A percentile compares a stretch with the other conserved stretches of the same genome.
These are phyloP conservation scores for Tetrahymena thermophila DNA, from an alignment of 73 alveolate genomes.

Conservation along the genomic window DNA sequence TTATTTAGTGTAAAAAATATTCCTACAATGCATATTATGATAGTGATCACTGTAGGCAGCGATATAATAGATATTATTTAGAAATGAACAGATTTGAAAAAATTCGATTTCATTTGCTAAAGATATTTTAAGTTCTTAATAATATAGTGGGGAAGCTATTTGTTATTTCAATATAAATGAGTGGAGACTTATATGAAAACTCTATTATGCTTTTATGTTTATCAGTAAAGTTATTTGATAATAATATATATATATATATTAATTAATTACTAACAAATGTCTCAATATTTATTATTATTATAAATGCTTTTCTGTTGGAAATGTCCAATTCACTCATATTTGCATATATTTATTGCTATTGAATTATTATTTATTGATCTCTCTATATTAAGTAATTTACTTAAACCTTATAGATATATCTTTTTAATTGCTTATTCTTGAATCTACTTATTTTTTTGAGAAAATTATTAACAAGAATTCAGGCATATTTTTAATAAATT, in stretches of 20 bases:
- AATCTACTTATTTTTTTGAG: not conserved
- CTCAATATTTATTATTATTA: not conserved
- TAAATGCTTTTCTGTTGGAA: not conserved
- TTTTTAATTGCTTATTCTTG: too few relatives aligned
- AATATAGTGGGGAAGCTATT: not conserved
- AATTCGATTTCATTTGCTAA: not conserved
- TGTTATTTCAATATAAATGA: too few relatives aligned
- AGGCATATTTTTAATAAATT: too few relatives aligned
- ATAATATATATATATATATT: too few relatives aligned
- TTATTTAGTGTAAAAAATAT: not conserved
- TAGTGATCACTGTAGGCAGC: not conserved
- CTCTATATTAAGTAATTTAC: not conserved
- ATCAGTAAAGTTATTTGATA: too few relatives aligned
- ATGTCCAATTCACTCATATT: too few relatives aligned
- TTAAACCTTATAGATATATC: not conserved
- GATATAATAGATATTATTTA: not conserved
- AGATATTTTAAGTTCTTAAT: not conserved
- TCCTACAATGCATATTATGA: not conserved
- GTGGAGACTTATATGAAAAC: not conserved
- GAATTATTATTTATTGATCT: too few relatives aligned
- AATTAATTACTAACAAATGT: too few relatives aligned
- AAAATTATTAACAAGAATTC: too few relatives aligned
- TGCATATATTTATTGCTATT: too few relatives aligned
- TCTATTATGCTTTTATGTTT: not conserved
- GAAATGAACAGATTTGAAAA: not conserved